These are phyloP conservation scores for Aurinia saxatilis DNA, from an alignment of 345 rosid genomes.

Conservation along the genomic window DNA sequence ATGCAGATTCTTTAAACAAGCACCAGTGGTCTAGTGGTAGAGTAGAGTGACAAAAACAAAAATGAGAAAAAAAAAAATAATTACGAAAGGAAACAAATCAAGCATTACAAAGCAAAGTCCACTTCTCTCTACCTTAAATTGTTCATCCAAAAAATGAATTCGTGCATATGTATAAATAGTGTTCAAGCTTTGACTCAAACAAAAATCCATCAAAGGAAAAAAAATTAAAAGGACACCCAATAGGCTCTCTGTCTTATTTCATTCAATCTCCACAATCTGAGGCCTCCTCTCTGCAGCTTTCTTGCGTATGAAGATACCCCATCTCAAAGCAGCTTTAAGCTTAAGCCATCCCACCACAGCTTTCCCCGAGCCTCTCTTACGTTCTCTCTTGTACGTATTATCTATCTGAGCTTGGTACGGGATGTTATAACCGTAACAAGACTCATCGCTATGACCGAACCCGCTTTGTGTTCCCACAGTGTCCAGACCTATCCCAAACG, in stretches of 20 bases:
- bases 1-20: too few species aligned
- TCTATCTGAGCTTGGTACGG: conserved; percentile 48
- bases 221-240: neutral
- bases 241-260: conserved; percentile 2
- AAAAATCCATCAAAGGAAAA: neutral
- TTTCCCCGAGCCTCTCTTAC: conserved; percentile 59
- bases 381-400: conserved; percentile 28
- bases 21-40: too few species aligned
- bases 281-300: conserved; percentile 90
- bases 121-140: conserved; percentile 5
- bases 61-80: too few species aligned
- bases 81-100: too few species aligned
- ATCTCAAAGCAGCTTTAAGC: conserved; percentile 77
- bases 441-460: conserved; percentile 47
- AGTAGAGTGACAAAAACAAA: too few species aligned
- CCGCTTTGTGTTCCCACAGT: conserved; percentile 27
- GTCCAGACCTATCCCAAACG: conserved; percentile 51
- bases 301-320: conserved; percentile 97
- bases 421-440: conserved; percentile 44
- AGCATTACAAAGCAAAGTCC: conserved; percentile 5
- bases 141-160: conserved; percentile 28
- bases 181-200: neutral
- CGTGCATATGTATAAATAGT: neutral
- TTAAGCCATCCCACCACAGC: conserved; percentile 97
- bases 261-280: conserved; percentile 74